These are phyloP conservation scores for Podospora didyma DNA, from an alignment of 495 filamentous ascomycete species.

Conservation along the genomic window DNA sequence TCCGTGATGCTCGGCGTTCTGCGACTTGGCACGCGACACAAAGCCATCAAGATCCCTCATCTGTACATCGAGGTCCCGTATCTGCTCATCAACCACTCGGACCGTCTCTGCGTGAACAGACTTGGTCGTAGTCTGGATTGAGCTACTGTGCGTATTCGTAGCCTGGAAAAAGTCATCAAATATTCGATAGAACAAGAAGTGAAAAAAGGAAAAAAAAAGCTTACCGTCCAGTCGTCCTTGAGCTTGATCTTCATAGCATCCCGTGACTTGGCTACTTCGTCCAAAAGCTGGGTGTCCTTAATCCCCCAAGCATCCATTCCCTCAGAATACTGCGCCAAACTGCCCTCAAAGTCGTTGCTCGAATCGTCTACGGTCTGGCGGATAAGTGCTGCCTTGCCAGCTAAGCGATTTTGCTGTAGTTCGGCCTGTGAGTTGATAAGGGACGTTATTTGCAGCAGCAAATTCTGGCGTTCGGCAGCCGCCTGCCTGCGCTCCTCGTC, in stretches of 20 bases:
- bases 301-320: slow-evolving; percentile 73
- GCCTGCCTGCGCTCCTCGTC: slow-evolving; percentile 72
- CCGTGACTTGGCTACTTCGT: slow-evolving; percentile 64
- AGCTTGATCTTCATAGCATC: slow-evolving; percentile 76
- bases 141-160: slow-evolving; percentile 72
- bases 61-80: slow-evolving; percentile 77
- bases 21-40: slow-evolving; percentile 73
- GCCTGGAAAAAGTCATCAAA: slow-evolving; percentile 44
- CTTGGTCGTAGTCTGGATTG: slow-evolving; percentile 75
- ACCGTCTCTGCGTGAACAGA: slow-evolving; percentile 91
- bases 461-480: slow-evolving; percentile 64
- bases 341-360: slow-evolving; percentile 57
- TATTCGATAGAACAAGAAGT: not conserved
- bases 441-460: slow-evolving; percentile 71
- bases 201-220: too few relatives aligned
- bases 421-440: slow-evolving; percentile 73
- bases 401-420: slow-evolving; percentile 67
- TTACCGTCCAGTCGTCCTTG: slow-evolving; percentile 83
- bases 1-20: slow-evolving; percentile 73
- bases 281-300: slow-evolving; percentile 63
- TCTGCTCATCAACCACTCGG: slow-evolving; percentile 83
- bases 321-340: slow-evolving; percentile 59
- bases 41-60: slow-evolving; percentile 89
- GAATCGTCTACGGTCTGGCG: slow-evolving; percentile 60
- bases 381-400: slow-evolving; percentile 55